These are phyloP conservation scores for Vitis hybrid DNA, from an alignment of 177 flowering plant genomes.

Conservation along the genomic window DNA sequence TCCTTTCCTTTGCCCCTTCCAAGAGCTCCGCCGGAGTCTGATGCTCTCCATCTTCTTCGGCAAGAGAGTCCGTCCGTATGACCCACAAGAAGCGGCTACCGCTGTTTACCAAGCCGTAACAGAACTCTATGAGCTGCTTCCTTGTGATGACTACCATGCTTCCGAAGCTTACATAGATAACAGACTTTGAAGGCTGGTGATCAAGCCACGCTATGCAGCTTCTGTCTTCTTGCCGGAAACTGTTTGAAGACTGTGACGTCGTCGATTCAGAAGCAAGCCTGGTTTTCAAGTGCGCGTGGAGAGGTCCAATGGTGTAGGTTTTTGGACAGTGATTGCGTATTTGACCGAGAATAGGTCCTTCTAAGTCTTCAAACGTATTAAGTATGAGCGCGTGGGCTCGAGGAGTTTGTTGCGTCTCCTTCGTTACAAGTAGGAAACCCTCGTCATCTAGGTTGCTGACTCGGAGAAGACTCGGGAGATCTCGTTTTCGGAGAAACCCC, in stretches of 20 bases:
- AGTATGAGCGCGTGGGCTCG: conserved; percentile 35
- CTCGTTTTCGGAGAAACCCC: conserved; percentile 37
- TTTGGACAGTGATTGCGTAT: conserved; percentile 24
- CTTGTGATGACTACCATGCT: too few relatives aligned
- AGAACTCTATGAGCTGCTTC: too few relatives aligned
- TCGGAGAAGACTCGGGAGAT: conserved; percentile 44
- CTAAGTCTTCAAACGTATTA: conserved; percentile 63
- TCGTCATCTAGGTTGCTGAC: conserved; percentile 11
- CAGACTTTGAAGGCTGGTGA: conserved; percentile 24
- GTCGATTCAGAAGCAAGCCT: too few relatives aligned
- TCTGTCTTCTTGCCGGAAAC: conserved; percentile 16
- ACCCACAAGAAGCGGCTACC: conserved; percentile 15
- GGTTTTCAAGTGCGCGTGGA: too few relatives aligned
- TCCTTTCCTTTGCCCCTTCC: conserved; percentile 16
- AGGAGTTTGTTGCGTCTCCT: conserved; percentile 18
- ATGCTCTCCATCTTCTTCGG: too few relatives aligned
- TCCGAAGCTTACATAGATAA: too few relatives aligned
- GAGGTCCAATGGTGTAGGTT: too few relatives aligned
- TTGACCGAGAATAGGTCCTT: conserved; percentile 36
- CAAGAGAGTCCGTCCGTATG: conserved; percentile 6
- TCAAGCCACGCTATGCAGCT: conserved; percentile 34
- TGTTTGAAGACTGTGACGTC: not conserved
- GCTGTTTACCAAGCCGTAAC: too few relatives aligned
- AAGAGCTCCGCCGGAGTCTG: not conserved
- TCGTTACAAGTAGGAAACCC: conserved; percentile 4